phyloP scores from a whole-genome alignment of 148 eudicot species.

The Mesembryanthemum crystallinum region DNA sequence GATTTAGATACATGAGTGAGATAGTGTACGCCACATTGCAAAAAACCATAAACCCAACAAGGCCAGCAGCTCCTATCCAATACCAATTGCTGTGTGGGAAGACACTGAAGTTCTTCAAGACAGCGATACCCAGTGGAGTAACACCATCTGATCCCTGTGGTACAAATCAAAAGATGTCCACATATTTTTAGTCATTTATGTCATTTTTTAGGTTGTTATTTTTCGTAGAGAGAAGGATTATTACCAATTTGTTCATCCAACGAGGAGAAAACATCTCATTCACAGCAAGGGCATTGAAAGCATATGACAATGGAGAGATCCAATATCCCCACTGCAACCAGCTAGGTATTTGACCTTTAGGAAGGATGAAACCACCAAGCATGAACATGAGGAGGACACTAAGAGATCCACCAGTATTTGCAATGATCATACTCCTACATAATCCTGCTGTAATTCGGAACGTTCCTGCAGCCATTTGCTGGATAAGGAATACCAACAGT shows the following conservation, averaged over 20 bases:
- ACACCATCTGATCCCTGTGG: constrained; percentile 64
- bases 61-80: constrained; percentile 87
- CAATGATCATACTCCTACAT: constrained; percentile 86
- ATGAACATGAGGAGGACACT: constrained; percentile 75
- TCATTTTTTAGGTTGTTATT: neutral
- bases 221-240: neutral
- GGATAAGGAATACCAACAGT: constrained; percentile 67
- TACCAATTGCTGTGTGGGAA: constrained; percentile 56
- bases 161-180: constrained; percentile 3
- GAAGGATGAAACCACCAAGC: constrained; percentile 96
- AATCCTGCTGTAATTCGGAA: constrained; percentile 77
- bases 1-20: constrained; percentile 68
- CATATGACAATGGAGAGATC: constrained; percentile 82
- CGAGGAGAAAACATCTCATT: constrained; percentile 92
- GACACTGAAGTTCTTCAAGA: constrained; percentile 59
- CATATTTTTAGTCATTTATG: neutral
- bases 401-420: constrained; percentile 83
- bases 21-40: constrained; percentile 72
- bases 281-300: constrained; percentile 73
- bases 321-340: constrained; percentile 95
- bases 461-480: constrained; percentile 97
- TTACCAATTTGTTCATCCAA: constrained; percentile 85
- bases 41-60: constrained; percentile 60
- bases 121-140: constrained; percentile 54
- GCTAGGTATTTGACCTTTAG: constrained; percentile 75